Base-by-base conservation (phyloP, 2,329 filamentous ascomycete species). In the Pseudogymnoascus destructans region DNA sequence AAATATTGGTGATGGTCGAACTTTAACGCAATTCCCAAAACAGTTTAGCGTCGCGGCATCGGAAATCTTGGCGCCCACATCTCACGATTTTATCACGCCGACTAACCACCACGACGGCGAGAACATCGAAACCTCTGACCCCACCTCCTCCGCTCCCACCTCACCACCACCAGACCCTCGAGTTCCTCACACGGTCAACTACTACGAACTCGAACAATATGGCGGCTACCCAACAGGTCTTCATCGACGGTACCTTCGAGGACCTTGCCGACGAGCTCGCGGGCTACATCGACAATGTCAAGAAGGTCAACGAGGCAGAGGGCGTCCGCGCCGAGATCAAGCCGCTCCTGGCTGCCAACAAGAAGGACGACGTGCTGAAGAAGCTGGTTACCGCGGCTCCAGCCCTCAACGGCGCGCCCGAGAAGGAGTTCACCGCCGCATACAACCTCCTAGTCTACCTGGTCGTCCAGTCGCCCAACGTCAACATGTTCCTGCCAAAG, bases 371-470 rank as follows among this genome's bases (percentile, higher is more conserved):
- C 64, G 84, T 89, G 49, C 80, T 98, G 59, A 87, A 91, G 77
- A 91, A 90, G 79, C 79, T 98, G 64, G 88, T 97, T 61, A 82
- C 85, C 64, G 87, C 87, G 59, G 89, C 89, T 57, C 74, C 80
- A 57, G 80, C 80, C 56, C 78, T 98, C 70, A 95, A 91, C 74
- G 80, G 81, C 63, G 88, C 90, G 59, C 89, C 92, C 60, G 93
- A 98, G 79, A 95, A 93, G 80, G 92, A 97, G 74, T 93, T 96
- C 72, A 91, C 89, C 61, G 86, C 92, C 60, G 89, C 92, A 61
- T 96, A 96, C 77, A 97, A 98, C 76, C 86, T 97, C 66, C 85
- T 98, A 72, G 85, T 97, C 70, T 89, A 96, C 77, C 85, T 98
- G 61, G 83, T 95, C 65, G 80, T 89, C 68, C 89, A 95, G 75